Percentiles rank a stretch among this genome's conserved stretches.
Evolutionary conservation across 2,329 filamentous ascomycete genomes (phyloP).

Genomic region (Alternaria sp.): DNA sequence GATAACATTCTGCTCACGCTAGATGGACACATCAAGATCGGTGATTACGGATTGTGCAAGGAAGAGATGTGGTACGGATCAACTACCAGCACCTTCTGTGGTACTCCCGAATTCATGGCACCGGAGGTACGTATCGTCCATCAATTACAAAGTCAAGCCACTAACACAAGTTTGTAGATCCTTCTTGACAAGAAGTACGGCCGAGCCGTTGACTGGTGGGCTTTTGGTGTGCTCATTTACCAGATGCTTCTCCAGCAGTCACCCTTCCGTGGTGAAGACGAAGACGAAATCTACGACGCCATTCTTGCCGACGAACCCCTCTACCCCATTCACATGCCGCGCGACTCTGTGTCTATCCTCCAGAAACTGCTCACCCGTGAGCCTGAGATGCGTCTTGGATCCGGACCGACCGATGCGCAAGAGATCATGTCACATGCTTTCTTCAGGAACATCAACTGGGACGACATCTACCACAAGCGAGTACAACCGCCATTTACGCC

Average conservation of each 20-base stretch:
- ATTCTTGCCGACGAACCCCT: slow-evolving; percentile 97
- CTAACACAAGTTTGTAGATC: slow-evolving; percentile 64
- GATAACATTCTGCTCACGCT: slow-evolving; percentile 92
- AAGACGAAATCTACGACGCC: slow-evolving; percentile 98
- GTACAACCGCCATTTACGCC: slow-evolving; percentile 89
- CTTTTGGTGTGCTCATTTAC: slow-evolving; percentile 97
- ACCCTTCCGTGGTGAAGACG: slow-evolving; percentile 97
- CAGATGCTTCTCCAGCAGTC: slow-evolving; percentile 99
- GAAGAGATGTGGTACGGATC: slow-evolving; percentile 99
- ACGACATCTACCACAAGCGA: slow-evolving; percentile 96
- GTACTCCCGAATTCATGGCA: slow-evolving; percentile 99
- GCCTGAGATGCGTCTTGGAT: slow-evolving; percentile 89
- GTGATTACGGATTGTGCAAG: slow-evolving; percentile 97
- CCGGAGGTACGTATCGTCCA: slow-evolving; percentile 74
- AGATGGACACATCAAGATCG: slow-evolving; percentile 98
- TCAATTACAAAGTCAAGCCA: too few relatives aligned
- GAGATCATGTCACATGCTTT: slow-evolving; percentile 99
- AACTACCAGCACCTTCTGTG: slow-evolving; percentile 97
- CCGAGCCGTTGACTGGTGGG: slow-evolving; percentile 98
- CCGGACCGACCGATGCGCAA: slow-evolving; percentile 94
- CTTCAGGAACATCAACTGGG: slow-evolving; percentile 98
- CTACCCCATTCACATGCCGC: slow-evolving; percentile 98
- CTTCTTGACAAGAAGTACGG: slow-evolving; percentile 98
- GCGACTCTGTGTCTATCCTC: slow-evolving; percentile 95
- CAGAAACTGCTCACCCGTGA: slow-evolving; percentile 97